phyloP scores from a whole-genome alignment of 495 filamentous ascomycete genomes.

The Extremus antarcticus region DNA sequence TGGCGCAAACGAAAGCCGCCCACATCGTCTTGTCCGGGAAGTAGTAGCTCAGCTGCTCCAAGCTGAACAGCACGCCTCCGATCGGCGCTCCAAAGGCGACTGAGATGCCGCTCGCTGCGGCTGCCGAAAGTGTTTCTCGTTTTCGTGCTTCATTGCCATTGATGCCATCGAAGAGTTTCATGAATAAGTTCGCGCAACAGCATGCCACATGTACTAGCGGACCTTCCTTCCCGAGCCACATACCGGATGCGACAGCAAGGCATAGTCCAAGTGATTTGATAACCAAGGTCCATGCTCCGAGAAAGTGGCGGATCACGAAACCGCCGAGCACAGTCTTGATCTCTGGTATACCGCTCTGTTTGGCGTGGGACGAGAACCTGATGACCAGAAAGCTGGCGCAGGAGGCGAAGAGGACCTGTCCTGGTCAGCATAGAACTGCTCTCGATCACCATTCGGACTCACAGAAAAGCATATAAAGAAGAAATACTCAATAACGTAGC shows the following conservation, averaged over 20 bases:
- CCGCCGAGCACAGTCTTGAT: constrained; percentile 95
- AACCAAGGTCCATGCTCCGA: constrained; percentile 85
- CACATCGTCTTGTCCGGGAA: constrained; percentile 99
- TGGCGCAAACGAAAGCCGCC: constrained; percentile 98
- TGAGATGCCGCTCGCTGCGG: constrained; percentile 87
- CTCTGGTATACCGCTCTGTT: constrained; percentile 94
- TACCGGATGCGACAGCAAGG: constrained; percentile 83
- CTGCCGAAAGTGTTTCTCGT: constrained; percentile 88
- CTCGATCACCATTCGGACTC: not conserved
- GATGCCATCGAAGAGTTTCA: constrained; percentile 76
- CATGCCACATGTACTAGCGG: constrained; percentile 95
- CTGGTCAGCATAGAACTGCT: constrained; percentile 9
- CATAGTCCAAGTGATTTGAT: constrained; percentile 91
- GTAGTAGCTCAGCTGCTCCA: constrained; percentile 97
- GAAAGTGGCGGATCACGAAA: constrained; percentile 83
- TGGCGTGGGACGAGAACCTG: constrained; percentile 76
- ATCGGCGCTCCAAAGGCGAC: constrained; percentile 97
- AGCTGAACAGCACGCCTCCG: constrained; percentile 87
- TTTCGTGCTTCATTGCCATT: constrained; percentile 92
- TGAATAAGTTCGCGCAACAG: constrained; percentile 91
- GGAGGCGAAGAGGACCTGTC: constrained; percentile 66
- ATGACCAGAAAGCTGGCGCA: constrained; percentile 71
- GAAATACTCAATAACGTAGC: constrained; percentile 72
- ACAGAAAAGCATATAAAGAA: constrained; percentile 78
- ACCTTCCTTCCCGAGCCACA: constrained; percentile 98